Evolutionary conservation across 306 rosid species (phyloP).

Genomic region (Vigna angularis): DNA sequence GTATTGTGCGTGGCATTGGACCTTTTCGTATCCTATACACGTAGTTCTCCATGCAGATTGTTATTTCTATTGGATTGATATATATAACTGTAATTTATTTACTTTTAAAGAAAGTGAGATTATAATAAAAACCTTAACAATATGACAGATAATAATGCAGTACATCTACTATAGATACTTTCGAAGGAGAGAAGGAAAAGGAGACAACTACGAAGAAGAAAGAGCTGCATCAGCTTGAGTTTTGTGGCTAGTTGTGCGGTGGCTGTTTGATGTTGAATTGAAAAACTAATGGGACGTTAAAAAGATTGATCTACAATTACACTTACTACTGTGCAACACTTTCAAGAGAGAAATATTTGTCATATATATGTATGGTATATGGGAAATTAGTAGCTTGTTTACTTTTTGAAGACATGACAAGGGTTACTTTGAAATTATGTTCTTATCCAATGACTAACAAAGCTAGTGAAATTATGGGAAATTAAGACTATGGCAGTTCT

Average conservation of each 20-base stretch:
- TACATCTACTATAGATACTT: conserved; percentile 64
- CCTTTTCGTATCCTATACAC: conserved; percentile 78
- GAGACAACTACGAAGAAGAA: conserved; percentile 43
- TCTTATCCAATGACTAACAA: conserved; percentile 1
- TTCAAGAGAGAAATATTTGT: not conserved
- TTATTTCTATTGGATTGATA: not conserved
- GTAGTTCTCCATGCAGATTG: not conserved
- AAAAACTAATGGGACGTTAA: not conserved
- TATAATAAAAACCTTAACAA: conserved; percentile 49
- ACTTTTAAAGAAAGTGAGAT: not conserved
- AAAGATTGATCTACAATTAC: not conserved
- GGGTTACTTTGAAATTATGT: not conserved
- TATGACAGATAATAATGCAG: conserved; percentile 67
- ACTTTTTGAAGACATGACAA: not conserved
- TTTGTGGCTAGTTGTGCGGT: conserved; percentile 14
- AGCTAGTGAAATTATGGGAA: not conserved
- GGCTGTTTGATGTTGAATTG: conserved; percentile 1
- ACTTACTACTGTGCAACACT: not conserved
- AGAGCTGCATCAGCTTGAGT: conserved; percentile 40
- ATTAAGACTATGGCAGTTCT: not conserved
- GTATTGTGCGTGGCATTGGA: conserved; percentile 77
- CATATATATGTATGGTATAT: not conserved
- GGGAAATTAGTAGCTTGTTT: not conserved
- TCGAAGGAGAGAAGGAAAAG: conserved; percentile 23
- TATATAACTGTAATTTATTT: not conserved